A percentile compares a stretch with the other conserved stretches of the same genome.
phyloP scores from a whole-genome alignment of 257 asterid genomes.

The Lycium ferocissimum region DNA sequence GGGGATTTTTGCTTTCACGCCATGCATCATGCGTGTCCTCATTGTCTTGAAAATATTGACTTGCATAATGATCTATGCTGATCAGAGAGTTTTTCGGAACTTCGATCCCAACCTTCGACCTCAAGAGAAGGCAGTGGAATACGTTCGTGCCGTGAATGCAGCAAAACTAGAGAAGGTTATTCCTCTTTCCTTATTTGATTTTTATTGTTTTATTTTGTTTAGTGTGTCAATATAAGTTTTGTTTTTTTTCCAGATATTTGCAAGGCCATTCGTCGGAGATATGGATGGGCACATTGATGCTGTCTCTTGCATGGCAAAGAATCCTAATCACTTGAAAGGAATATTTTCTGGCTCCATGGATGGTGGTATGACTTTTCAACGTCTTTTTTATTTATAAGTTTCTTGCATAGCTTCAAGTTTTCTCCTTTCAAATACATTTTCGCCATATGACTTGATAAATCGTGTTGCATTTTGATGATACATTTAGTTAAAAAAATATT shows the following conservation, averaged over 20 bases:
- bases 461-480: not conserved
- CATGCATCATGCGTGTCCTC: not conserved
- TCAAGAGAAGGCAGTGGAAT: conserved; percentile 86
- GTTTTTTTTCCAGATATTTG: conserved; percentile 60
- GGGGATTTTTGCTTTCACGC: not conserved
- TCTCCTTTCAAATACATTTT: no score
- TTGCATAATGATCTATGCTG: not conserved
- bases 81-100: conserved; percentile 81
- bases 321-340: conserved; percentile 79
- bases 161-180: conserved; percentile 88
- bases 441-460: no score
- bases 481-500: not conserved
- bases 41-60: not conserved
- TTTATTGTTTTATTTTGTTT: not conserved
- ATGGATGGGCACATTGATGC: conserved; percentile 96
- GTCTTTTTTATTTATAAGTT: not conserved
- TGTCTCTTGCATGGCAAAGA: conserved; percentile 86
- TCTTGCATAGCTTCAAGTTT: not conserved
- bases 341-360: conserved; percentile 95
- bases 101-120: conserved; percentile 86
- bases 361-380: conserved; percentile 62
- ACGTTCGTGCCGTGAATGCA: conserved; percentile 90
- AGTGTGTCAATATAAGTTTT: not conserved
- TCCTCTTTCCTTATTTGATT: not conserved
- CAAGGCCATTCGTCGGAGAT: conserved; percentile 85